Evolutionary conservation across 2,329 filamentous ascomycete species (phyloP).

Genomic region (Didymella segeticola): DNA sequence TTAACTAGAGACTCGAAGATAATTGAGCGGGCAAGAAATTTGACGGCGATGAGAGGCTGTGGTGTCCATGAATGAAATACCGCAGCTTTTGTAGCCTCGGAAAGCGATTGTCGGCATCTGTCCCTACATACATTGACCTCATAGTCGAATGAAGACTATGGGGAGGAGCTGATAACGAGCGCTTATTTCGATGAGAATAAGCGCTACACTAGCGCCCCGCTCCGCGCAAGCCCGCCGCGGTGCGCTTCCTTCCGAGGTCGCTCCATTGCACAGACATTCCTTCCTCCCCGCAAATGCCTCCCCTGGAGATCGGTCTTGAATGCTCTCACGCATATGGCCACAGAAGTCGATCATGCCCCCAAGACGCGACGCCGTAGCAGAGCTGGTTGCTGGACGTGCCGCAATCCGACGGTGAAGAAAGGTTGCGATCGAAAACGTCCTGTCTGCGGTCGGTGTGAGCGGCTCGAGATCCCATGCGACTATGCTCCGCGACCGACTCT

Average conservation of each 20-base stretch:
- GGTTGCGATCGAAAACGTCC: conserved; percentile 22
- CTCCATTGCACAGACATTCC: too few species aligned
- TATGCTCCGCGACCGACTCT: conserved; percentile 21
- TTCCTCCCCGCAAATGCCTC: neutral
- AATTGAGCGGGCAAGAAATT: neutral
- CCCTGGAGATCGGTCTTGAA: neutral
- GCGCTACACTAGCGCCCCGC: too few species aligned
- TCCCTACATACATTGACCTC: neutral
- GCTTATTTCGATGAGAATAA: conserved; percentile 6
- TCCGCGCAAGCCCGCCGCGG: too few species aligned
- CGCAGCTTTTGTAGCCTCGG: conserved; percentile 1
- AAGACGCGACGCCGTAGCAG: conserved; percentile 9
- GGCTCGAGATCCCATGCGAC: conserved; percentile 15
- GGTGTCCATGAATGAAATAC: neutral
- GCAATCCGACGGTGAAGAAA: conserved; percentile 23
- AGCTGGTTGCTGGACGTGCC: conserved; percentile 25
- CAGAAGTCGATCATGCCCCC: neutral
- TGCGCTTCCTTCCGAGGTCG: neutral
- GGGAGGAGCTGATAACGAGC: neutral
- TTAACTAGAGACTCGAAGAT: too few species aligned
- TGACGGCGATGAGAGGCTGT: neutral
- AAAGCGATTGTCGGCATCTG: neutral
- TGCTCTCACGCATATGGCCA: conserved; percentile 4
- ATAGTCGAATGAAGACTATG: neutral
- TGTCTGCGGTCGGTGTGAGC: conserved; percentile 19